A percentile compares a stretch with the other conserved stretches of the same genome.
phyloP scores from a whole-genome alignment of 1,139 yeast genomes.

The Suhomyces maxii region DNA sequence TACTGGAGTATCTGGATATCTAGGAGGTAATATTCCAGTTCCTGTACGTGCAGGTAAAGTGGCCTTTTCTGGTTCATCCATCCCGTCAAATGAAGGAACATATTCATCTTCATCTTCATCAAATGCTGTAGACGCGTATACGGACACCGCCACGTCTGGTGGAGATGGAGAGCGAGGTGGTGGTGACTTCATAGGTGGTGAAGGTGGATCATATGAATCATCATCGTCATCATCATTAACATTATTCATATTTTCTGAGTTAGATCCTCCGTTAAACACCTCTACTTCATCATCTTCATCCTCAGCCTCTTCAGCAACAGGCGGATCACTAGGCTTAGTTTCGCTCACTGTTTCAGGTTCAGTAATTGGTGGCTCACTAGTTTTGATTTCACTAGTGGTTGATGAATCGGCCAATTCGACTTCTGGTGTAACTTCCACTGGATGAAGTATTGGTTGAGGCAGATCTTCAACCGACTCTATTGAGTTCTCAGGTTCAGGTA shows the following conservation, averaged over 20 bases:
- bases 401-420: too few relatives aligned
- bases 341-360: neutral
- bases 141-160: conserved; percentile 1
- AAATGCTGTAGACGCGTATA: neutral
- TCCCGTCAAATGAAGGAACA: conserved; percentile 8
- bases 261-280: neutral
- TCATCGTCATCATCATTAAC: conserved; percentile 5
- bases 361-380: neutral
- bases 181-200: conserved; percentile 5
- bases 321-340: neutral
- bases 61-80: neutral
- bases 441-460: too few relatives aligned
- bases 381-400: neutral
- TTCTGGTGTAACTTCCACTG: too few relatives aligned
- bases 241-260: neutral
- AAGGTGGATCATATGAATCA: conserved; percentile 6
- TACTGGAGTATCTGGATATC: neutral
- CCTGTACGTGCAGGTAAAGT: conserved; percentile 4
- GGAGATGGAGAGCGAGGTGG: neutral
- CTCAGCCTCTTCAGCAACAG: neutral
- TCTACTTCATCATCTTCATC: neutral
- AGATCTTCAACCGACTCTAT: neutral
- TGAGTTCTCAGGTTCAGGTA: neutral
- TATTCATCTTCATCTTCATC: conserved; percentile 9
- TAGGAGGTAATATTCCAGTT: conserved; percentile 6